phyloP scores from a whole-genome alignment of 2,329 filamentous ascomycete species.

The Fusarium ambrosium region DNA sequence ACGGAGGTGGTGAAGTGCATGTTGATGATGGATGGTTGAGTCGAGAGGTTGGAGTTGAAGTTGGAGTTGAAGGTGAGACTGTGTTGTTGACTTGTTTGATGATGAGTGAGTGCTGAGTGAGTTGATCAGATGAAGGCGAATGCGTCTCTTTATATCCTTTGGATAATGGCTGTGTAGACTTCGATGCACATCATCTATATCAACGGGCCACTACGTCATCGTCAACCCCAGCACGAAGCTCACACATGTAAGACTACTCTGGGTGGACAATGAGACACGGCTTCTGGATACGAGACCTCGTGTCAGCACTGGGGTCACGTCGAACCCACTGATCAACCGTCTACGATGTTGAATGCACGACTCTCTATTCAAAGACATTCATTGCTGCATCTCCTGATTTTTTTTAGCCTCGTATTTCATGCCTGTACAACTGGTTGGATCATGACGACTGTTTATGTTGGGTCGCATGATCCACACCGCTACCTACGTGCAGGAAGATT shows the following conservation, averaged over 20 bases:
- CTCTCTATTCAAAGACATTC: background rate
- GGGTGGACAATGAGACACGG: background rate
- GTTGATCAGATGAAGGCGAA: background rate
- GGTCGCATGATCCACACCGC: background rate
- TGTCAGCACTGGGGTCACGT: background rate
- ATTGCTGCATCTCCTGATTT: background rate
- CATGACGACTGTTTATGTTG: background rate
- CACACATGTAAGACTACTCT: background rate
- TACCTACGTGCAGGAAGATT: background rate
- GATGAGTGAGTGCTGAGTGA: background rate
- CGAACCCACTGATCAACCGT: background rate
- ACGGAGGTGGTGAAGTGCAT: constrained; percentile 10
- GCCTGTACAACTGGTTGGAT: background rate
- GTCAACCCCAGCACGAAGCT: background rate
- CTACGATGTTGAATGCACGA: background rate
- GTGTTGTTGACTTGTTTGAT: background rate
- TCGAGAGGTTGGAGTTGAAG: background rate
- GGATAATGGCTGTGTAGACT: background rate
- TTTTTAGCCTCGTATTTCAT: background rate
- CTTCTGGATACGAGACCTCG: constrained; percentile 1
- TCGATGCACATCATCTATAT: background rate
- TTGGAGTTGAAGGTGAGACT: background rate
- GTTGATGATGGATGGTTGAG: background rate
- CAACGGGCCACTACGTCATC: background rate
- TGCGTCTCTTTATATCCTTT: background rate